Evolutionary conservation across 2,329 filamentous ascomycete species (phyloP), one percentile per base, ranked within the genome.

Genomic region (Colletotrichum cereale): DNA sequence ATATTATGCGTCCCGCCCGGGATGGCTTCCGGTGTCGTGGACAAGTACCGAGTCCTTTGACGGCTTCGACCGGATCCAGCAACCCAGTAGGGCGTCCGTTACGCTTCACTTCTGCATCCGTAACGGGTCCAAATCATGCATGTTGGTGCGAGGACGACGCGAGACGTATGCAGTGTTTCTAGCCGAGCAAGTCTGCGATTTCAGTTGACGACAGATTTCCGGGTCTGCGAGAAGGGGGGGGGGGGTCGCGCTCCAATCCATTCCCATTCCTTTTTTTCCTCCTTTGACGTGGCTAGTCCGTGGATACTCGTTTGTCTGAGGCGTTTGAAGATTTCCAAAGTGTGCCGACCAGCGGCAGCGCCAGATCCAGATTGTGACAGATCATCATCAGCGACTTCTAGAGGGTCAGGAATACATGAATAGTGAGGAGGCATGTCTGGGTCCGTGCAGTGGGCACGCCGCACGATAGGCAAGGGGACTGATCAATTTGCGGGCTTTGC

Each of bases 311-410:
- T 70, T 24, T 70, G 29, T 55, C 52, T 67, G 47, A 61, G 24
- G n/a, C 34, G 55, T 60, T 58, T 52, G 64, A 44, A 53, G 61
- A 67, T 56, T 55, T 24, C 52, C 52, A 66, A 58, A 60, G 14
- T 44, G 62, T 52, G 29, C 10, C 36, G 42, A 47, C 24, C 34
- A 38, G 47, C 44, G 40, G 16, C 34, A 31, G 40, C 38, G 42
- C 60, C 56, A 62, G 73, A 72, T 74, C 50, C 71, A 67, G 63
- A 73, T 73, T 73, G 40, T 73, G 71, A 74, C 67, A 73, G 73
- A 72, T 74, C 73, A 73, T 63, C 67, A 74, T 74, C 71, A 63
- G 64, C 63, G 50, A 47, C 64, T 52, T 44, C 63, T 55, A 65
- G 48, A 66, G 31, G 66, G 52, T 44, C 57, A 58, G 26, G 40